Evolutionary conservation across 495 filamentous ascomycete genomes (phyloP).

Genomic region (Xylaria sp.): DNA sequence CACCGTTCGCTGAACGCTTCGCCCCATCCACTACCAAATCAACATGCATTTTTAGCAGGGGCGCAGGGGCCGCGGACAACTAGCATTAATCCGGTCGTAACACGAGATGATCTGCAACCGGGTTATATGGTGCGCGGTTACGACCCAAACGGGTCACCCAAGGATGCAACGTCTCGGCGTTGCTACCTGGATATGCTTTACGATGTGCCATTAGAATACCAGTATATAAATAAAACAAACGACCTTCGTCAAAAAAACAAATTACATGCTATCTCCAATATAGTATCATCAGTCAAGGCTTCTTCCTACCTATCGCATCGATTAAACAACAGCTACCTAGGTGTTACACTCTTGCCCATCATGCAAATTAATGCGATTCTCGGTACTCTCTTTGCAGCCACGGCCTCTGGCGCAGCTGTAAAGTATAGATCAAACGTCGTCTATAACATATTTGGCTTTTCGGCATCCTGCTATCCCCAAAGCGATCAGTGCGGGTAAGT

Average conservation of each 20-base stretch:
- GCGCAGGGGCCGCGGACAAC: no score
- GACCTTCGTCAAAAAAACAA: background rate
- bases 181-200: no score
- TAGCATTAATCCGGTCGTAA: constrained; percentile 16
- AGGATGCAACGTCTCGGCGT: constrained; percentile 7
- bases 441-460: constrained; percentile 6
- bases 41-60: no score
- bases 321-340: background rate
- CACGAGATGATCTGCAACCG: constrained; percentile 26
- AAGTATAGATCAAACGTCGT: background rate
- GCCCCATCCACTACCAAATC: no score
- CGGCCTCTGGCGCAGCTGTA: constrained; percentile 19
- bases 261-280: background rate
- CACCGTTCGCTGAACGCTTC: no score
- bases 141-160: background rate
- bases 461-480: background rate
- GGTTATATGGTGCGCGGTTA: no score
- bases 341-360: background rate
- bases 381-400: constrained; percentile 2
- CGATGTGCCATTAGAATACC: no score
- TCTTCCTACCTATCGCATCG: background rate
- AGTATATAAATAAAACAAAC: background rate
- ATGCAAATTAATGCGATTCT: constrained; percentile 19
- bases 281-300: background rate
- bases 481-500: constrained; percentile 17